Conservation (phyloP, 2,329 filamentous ascomycete genomes). For the Colletotrichum cereale region DNA sequence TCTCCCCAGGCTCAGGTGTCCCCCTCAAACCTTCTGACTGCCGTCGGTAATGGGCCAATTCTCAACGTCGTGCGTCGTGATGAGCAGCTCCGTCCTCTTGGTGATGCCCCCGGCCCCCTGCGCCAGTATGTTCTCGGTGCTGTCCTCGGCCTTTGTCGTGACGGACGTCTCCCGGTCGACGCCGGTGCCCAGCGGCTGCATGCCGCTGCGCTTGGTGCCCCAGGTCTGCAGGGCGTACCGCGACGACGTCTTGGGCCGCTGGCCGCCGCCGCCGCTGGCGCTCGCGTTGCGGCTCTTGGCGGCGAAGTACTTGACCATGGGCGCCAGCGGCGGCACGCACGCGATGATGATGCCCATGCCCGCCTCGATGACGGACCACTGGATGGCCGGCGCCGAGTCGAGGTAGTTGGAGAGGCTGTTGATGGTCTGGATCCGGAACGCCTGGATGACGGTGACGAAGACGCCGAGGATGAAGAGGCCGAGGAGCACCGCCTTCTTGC, state of each 20-base stretch:
- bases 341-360: constrained; percentile 58
- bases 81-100: background rate
- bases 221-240: constrained; percentile 46
- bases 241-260: constrained; percentile 16
- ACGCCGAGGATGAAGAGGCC: constrained; percentile 61
- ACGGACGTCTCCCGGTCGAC: background rate
- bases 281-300: constrained; percentile 43
- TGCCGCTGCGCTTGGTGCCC: constrained; percentile 42
- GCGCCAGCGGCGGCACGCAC: constrained; percentile 58
- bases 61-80: background rate
- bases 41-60: background rate
- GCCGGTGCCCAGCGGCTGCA: constrained; percentile 39
- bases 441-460: constrained; percentile 64
- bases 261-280: constrained; percentile 4
- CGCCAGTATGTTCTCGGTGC: constrained; percentile 29
- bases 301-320: constrained; percentile 53
- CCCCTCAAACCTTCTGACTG: background rate
- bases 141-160: constrained; percentile 26
- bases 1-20: background rate
- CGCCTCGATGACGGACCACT: constrained; percentile 61
- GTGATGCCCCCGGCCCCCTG: background rate
- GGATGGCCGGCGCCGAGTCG: constrained; percentile 56
- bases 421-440: constrained; percentile 64
- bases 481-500: constrained; percentile 57
- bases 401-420: constrained; percentile 57